Base-by-base conservation (phyloP, 768 basidiomycete species). In the Crepidotus variabilis region DNA sequence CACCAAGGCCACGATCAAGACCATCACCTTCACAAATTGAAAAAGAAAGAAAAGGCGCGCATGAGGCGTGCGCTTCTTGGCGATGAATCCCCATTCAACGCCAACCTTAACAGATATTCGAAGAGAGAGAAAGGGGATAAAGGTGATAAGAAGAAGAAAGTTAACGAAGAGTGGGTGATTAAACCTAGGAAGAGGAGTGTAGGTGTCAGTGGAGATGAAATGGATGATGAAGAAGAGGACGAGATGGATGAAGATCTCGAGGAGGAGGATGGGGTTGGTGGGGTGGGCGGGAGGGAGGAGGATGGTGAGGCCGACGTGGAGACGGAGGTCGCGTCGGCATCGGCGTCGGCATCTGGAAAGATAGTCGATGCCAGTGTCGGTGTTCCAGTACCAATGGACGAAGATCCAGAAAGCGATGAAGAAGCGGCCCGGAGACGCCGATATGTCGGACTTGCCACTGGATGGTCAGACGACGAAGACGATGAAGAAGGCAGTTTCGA, bases 401-500 rank as follows among this genome's bases (percentile, higher is more conserved):
- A 75, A 55, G 54, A 55, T 33, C 52, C 32, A 28, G 81, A 72
- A 33, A 69, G 67, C 47, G 66, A 32, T 52, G 61, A 55, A 46
- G 56, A 45, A 47, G 57, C 58, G 35, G 65, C 62, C 56, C 64
- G 51, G 28, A 66, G 65, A 43, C 60, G 52, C 22, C 58, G 67
- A 49, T 88, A 85, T 63, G 79, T 80, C 39, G 88, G 87, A 49
- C 77, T 89, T 48, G 85, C 81, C 49, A 86, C 86, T 1, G 85
- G 87, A 45, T 93, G 89, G 90, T 87, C 86, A 39, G 32, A 33
- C 47, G 36, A 47, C 24, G 87, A 65, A 34, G 65, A 88, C 18
- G 87, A 86, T 56, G 89, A 86, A 60, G 90, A 90, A 67, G 86
- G 84, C 1, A 83, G 79, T 57, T 89, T 90, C 62, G 91, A 93